Evolutionary conservation across 169 alveolate species (phyloP).

Genomic region (Eimeria falciformis): DNA sequence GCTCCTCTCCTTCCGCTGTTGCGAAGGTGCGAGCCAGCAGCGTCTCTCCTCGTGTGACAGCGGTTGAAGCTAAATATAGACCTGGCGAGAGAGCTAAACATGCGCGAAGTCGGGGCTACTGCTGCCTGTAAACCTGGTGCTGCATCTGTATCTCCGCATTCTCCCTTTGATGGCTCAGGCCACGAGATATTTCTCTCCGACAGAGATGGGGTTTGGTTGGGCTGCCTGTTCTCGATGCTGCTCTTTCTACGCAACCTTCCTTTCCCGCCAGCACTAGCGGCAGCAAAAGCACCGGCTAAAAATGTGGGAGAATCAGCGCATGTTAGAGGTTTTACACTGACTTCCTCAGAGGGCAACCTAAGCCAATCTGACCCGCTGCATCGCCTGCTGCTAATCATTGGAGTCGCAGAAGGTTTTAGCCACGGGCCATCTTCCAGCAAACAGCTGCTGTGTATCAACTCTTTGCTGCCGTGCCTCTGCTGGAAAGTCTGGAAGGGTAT

Average conservation of each 20-base stretch:
- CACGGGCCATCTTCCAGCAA: slow-evolving; percentile 39
- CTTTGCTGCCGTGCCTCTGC: not conserved
- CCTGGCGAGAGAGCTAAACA: slow-evolving; percentile 1
- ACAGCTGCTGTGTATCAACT: slow-evolving; percentile 5
- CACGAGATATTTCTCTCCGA: not conserved
- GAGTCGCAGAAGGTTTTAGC: not conserved
- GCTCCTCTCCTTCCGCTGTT: not conserved
- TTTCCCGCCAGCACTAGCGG: not conserved
- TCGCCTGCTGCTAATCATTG: slow-evolving; percentile 8
- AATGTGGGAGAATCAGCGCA: not conserved
- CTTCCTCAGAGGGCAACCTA: not conserved
- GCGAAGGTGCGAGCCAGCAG: not conserved
- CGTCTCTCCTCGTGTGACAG: not conserved
- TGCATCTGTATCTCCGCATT: not conserved
- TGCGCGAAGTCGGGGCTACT: not conserved
- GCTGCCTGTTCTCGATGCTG: not conserved
- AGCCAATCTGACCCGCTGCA: not conserved
- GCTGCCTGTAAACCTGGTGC: not conserved
- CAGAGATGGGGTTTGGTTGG: not conserved
- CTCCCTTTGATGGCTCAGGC: not conserved
- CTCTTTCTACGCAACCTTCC: not conserved
- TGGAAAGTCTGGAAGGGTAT: not conserved
- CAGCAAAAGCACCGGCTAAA: not conserved
- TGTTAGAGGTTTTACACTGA: not conserved
- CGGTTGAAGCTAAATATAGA: not conserved